Evolutionary conservation across 2,329 filamentous ascomycete species (phyloP).

Genomic region (Microdochium bolleyi): DNA sequence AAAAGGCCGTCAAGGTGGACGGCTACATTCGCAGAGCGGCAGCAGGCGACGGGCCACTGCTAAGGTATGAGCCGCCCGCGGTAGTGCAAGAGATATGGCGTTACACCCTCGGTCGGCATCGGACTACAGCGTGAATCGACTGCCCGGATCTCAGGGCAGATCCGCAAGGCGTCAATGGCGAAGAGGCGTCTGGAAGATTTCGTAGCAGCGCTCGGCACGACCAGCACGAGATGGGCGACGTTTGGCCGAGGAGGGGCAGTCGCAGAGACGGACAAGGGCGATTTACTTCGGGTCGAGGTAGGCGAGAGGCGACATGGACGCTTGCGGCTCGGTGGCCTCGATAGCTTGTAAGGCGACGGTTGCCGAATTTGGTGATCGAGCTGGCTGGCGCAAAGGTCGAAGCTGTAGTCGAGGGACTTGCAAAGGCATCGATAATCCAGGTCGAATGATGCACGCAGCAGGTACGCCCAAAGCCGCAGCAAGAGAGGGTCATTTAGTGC

Average conservation of each 20-base stretch:
- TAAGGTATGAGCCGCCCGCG: constrained; percentile 33
- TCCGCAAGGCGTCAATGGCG: background rate
- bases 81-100: constrained; percentile 30
- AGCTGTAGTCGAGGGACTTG: too few relatives aligned
- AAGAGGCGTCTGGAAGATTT: background rate
- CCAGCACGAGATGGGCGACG: background rate
- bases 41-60: constrained; percentile 21
- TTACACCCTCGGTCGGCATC: constrained; percentile 36
- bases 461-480: too few relatives aligned
- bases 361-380: too few relatives aligned
- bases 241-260: background rate
- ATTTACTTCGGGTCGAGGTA: too few relatives aligned
- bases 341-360: too few relatives aligned
- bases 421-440: too few relatives aligned
- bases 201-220: background rate
- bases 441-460: too few relatives aligned
- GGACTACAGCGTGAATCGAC: constrained; percentile 8
- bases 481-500: too few relatives aligned
- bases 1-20: constrained; percentile 12
- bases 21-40: constrained; percentile 37
- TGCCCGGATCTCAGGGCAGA: background rate
- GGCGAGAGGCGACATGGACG: too few relatives aligned
- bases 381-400: too few relatives aligned
- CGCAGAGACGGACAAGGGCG: too few relatives aligned
- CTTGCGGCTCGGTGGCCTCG: too few relatives aligned